Conservation (phyloP, 495 filamentous ascomycete species). For the Elaphomyces granulatus region DNA sequence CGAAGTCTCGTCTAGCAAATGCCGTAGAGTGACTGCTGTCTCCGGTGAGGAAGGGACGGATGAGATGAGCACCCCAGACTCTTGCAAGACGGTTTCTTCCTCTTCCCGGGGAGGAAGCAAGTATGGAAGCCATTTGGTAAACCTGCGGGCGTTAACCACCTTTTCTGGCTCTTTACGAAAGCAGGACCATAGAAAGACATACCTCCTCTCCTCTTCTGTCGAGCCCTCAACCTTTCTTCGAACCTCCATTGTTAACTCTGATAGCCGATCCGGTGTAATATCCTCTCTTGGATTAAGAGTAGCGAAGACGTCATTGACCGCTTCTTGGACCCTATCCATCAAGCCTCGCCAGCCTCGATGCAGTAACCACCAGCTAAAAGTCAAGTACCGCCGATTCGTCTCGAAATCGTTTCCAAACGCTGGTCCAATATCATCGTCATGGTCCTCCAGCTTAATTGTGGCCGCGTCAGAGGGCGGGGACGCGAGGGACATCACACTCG, state of each 20-base stretch:
- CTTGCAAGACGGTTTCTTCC: conserved; percentile 66
- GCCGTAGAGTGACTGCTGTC: conserved; percentile 48
- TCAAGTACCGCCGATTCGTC: conserved; percentile 84
- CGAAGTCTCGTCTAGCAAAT: conserved; percentile 88
- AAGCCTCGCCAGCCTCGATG: conserved; percentile 78
- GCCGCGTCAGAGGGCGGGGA: conserved; percentile 42
- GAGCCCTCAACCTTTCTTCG: conserved; percentile 72
- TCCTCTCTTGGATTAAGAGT: conserved; percentile 76
- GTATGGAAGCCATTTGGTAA: conserved; percentile 63
- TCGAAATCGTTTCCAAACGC: conserved; percentile 84
- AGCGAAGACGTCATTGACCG: conserved; percentile 78
- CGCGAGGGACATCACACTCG: conserved; percentile 80
- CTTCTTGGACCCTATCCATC: conserved; percentile 58
- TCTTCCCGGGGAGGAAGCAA: conserved; percentile 65
- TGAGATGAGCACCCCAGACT: conserved; percentile 61
- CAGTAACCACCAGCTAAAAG: conserved; percentile 96
- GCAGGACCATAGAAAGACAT: no score
- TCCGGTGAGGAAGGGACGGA: conserved; percentile 27
- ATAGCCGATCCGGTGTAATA: conserved; percentile 61
- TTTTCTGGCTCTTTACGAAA: no score
- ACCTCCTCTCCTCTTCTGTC: conserved; percentile 49
- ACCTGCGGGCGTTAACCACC: conserved; percentile 17
- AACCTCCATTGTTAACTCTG: conserved; percentile 61
- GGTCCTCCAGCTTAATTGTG: conserved; percentile 74
- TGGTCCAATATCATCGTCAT: conserved; percentile 67